Base-by-base conservation (phyloP, 2,329 filamentous ascomycete species). In the Aciculosporium take region DNA sequence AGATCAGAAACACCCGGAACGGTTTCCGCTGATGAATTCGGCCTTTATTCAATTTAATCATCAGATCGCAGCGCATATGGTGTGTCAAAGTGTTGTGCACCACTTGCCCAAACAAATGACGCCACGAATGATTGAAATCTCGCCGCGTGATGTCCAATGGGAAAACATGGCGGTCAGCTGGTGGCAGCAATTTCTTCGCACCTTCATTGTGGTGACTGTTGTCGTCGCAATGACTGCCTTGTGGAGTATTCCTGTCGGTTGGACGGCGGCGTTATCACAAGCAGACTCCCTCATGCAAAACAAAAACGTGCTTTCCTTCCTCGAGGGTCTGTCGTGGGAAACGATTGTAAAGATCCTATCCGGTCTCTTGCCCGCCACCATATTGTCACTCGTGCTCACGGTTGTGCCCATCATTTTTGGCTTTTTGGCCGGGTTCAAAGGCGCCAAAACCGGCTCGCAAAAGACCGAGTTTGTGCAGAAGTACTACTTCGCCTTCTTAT, bases 31-130 rank as follows among this genome's bases (percentile, higher is more conserved):
- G 36, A 93, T 95, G 87, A 94, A 84, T 53, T 94, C 89, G 1
- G 91, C 91, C 0, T 98, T 98, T 52, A 87, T 98, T 46, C 91
- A 98, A 57, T 98, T 98, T 70, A 94, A 98, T 55, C 83, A 95
- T 55, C 91, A 98, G 57, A 84, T 95, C 2, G 88, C 89, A 5
- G 91, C 91, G 0, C 91, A 98, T 54, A 96, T 98, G 91, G 91
- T 89, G 44, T 95, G 87, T 57, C 91, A 98, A 58, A 79, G 85
- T 37, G 72, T 93, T 35, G 87, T 83, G 30, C 87, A 96, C 57
- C 91, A 98, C 53, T 61, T 94, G 1, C 91, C 91, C 1, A 84
- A 84, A 51, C 84, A 94, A 35, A 98, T 98, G 91, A 74, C 85
- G 1, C 91, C 91, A 0, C 77, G 91, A 23, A 74, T 84, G 31